These are phyloP conservation scores for Penicillium maclennaniae DNA, from an alignment of 495 filamentous ascomycete genomes.

Conservation along the genomic window DNA sequence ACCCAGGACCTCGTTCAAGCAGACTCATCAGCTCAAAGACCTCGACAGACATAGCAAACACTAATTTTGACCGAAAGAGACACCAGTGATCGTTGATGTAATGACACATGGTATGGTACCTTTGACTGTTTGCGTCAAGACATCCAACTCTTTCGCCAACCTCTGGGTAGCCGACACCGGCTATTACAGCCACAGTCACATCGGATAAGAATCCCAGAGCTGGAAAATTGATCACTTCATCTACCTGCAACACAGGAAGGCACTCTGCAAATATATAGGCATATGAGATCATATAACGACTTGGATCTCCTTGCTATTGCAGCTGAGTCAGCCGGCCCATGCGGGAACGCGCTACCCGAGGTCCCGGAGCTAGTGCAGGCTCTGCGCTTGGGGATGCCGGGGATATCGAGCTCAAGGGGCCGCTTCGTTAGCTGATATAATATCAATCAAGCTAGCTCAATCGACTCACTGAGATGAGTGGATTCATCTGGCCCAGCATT, in stretches of 20 bases:
- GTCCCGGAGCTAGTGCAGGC: slow-evolving; percentile 24
- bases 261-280: background rate
- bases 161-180: background rate
- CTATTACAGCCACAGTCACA: background rate
- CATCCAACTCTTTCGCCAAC: background rate
- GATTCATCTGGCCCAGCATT: slow-evolving; percentile 5
- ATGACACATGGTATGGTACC: background rate
- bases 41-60: no score
- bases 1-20: no score
- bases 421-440: background rate
- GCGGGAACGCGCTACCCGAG: slow-evolving; percentile 26
- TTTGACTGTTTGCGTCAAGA: background rate
- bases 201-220: no score
- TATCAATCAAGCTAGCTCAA: background rate
- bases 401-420: slow-evolving; percentile 8
- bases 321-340: slow-evolving; percentile 26
- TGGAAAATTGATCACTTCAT: background rate
- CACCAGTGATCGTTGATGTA: background rate
- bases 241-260: background rate
- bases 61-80: no score
- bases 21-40: no score
- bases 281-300: background rate
- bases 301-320: slow-evolving; percentile 14
- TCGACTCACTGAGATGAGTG: background rate
- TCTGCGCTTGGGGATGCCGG: slow-evolving; percentile 19